Evolutionary conservation across 345 rosid genomes (phyloP).

Genomic region (Citrus glauca): DNA sequence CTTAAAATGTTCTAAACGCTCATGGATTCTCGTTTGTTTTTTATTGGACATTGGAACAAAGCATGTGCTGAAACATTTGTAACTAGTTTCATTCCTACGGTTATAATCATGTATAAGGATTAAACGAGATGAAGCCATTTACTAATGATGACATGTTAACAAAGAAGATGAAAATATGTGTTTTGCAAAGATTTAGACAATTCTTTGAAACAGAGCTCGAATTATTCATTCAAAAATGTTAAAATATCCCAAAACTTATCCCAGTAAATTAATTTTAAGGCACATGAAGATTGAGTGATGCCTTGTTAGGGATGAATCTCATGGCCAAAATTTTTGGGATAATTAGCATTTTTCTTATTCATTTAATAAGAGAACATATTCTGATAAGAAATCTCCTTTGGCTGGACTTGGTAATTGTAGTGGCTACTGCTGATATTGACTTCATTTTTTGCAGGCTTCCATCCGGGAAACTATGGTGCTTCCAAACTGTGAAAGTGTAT

Average conservation of each 20-base stretch:
- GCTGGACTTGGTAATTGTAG: neutral
- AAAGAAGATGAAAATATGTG: neutral
- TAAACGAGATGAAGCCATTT: neutral
- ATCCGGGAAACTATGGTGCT: slow-evolving; percentile 80
- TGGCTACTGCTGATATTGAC: slow-evolving; percentile 12
- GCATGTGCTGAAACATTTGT: neutral
- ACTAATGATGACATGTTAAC: neutral
- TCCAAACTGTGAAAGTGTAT: slow-evolving; percentile 78
- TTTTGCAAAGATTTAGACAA: neutral
- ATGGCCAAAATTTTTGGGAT: too few species aligned
- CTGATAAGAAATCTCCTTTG: neutral
- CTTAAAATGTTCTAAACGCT: neutral
- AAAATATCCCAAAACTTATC: too few species aligned
- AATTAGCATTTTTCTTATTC: too few species aligned
- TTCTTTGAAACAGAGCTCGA: neutral
- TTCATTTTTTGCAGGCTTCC: slow-evolving; percentile 42
- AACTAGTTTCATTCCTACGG: neutral
- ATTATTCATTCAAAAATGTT: neutral
- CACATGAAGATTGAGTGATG: too few species aligned
- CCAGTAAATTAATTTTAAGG: too few species aligned
- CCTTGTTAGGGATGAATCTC: too few species aligned
- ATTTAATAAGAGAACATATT: neutral
- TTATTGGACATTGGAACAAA: neutral
- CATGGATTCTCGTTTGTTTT: neutral
- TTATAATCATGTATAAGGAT: neutral